Base-by-base conservation (phyloP, 1,284 basidiomycete species). In the Ceratobasidium sp. region DNA sequence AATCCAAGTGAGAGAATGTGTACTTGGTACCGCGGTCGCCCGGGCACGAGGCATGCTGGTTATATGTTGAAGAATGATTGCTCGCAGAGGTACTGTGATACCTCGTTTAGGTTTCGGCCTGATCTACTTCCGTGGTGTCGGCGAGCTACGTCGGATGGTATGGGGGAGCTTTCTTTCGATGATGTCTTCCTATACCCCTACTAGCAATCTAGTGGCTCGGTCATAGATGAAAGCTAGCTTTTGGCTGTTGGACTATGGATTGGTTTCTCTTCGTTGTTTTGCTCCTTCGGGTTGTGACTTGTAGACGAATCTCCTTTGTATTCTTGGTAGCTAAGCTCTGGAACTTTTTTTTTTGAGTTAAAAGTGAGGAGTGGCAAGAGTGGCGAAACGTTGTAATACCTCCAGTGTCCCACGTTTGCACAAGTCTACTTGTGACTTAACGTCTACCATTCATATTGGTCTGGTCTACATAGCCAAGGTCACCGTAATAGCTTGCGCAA, bases 151-250 rank as follows among this genome's bases (percentile, higher is more conserved):
- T 64, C 73, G 23, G 73, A 76, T 44, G 73, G 73, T 1, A 17
- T 76, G n/a, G 73, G 73, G 13, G 73, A 76, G 13, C 46, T 76
- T 50, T 76, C 73, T 10, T 76, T 76, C 52, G 73, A 76, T n/a
- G 73, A 76, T 17, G 73, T 76, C 13, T 76, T 76, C 52, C 40
- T 76, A n/a, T 66, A 76, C 23, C 59, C 42, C 26, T 48, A 65
- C 44, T 33, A 75, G 20, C 28, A 64, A 26, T n/a, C n/a, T n/a
- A 48, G 62, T 54, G 44, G 48, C 52, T n/a, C 50, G n/a, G 52
- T 40, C 50, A 46, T 54, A 1, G 23, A 76, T 46, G 48, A 26
- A 17, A 33, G 40, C 52, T 46, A 17, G 57, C 15, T n/a, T n/a
- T n/a, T n/a, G n/a, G 26, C 40, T 44, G 33, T 40, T 40, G 4